Evolutionary conservation across 192 early-diverging fungal genomes (phyloP).

Genomic region (Haplosporangium gracile): DNA sequence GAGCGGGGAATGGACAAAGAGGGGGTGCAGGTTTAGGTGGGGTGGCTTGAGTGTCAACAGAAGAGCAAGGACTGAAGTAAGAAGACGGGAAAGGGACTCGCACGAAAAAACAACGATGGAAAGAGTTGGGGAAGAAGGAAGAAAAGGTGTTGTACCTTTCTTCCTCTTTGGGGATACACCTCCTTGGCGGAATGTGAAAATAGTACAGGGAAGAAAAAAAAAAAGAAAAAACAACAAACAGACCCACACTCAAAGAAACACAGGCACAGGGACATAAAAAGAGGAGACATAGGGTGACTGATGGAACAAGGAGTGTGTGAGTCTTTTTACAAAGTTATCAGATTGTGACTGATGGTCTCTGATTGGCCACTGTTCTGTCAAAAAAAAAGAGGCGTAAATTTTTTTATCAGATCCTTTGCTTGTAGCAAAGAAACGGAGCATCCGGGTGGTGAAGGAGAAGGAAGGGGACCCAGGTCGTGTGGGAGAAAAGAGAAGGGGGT

Average conservation of each 20-base stretch:
- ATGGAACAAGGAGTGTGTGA: neutral
- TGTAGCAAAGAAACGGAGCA: neutral
- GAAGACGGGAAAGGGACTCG: neutral
- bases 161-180: neutral
- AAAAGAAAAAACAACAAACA: no score
- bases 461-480: neutral
- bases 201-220: neutral
- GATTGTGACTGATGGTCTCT: neutral
- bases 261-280: neutral
- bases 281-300: no score
- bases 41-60: conserved; percentile 1
- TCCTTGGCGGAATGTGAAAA: neutral
- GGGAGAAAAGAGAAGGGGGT: neutral
- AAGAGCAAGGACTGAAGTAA: neutral
- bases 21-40: neutral
- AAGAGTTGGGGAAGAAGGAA: neutral
- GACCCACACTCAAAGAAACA: neutral
- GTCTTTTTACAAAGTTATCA: neutral
- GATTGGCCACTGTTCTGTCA: neutral
- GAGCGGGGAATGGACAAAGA: neutral
- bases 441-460: neutral
- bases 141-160: neutral
- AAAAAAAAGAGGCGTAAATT: neutral
- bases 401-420: neutral
- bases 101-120: neutral